A percentile compares a stretch with the other conserved stretches of the same genome.
These are phyloP conservation scores for Marasmius oreades DNA, from an alignment of 1,284 basidiomycete genomes.

Conservation along the genomic window DNA sequence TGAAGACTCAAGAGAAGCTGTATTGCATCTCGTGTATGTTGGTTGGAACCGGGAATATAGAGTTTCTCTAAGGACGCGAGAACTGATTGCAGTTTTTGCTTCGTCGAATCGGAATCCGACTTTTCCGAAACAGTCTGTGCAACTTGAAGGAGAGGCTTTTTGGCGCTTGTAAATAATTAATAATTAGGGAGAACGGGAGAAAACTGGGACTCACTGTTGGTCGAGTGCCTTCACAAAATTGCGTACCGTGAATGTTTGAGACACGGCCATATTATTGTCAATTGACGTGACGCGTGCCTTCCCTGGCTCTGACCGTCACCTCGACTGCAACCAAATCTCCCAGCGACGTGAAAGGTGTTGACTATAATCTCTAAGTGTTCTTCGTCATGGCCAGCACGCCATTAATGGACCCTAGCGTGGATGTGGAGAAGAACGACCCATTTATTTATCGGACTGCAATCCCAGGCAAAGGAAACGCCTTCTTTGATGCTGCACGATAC, in stretches of 20 bases:
- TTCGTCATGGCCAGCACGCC: too few species aligned
- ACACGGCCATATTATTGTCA: background rate
- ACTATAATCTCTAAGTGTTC: too few species aligned
- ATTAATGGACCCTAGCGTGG: too few species aligned
- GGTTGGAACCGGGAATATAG: background rate
- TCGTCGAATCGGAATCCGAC: background rate
- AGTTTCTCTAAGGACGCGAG: conserved; percentile 1
- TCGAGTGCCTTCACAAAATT: background rate
- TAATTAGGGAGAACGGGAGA: background rate
- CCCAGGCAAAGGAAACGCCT: too few species aligned
- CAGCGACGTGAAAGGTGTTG: too few species aligned
- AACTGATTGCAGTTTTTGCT: background rate
- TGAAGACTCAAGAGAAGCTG: background rate
- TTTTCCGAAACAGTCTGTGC: background rate
- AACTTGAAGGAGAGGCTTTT: background rate
- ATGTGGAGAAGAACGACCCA: too few species aligned
- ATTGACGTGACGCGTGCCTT: background rate
- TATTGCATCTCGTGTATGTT: background rate
- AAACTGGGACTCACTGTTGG: background rate
- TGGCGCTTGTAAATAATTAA: background rate
- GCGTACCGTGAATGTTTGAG: background rate
- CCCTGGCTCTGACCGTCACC: background rate
- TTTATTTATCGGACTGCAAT: too few species aligned
- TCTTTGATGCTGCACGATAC: too few species aligned
- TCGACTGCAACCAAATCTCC: too few species aligned